Conservation (phyloP, 257 asterid species). For the Nemophila menziesii region DNA sequence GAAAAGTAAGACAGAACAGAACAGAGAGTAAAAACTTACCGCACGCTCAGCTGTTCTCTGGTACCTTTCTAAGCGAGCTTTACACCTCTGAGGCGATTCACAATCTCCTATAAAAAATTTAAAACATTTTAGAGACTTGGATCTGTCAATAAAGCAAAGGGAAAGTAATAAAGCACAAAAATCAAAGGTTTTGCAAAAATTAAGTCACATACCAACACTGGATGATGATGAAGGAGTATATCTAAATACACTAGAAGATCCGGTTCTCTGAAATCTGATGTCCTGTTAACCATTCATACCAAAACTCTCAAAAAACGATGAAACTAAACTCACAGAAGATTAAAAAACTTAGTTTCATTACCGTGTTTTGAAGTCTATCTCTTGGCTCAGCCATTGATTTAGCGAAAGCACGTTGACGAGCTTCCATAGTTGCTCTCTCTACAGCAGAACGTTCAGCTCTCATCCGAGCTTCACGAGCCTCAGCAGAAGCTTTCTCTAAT, state of each 20-base stretch:
- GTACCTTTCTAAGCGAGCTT: slow-evolving; percentile 89
- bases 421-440: slow-evolving; percentile 82
- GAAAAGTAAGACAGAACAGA: not conserved
- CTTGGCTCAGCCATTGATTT: slow-evolving; percentile 41
- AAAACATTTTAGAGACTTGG: slow-evolving; percentile 12
- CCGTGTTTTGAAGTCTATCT: slow-evolving; percentile 36
- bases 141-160: not conserved
- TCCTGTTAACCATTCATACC: slow-evolving; percentile 30
- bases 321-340: slow-evolving; percentile 56
- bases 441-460: slow-evolving; percentile 77
- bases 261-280: slow-evolving; percentile 30
- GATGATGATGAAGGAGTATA: slow-evolving; percentile 37
- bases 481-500: slow-evolving; percentile 46
- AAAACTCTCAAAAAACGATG: slow-evolving; percentile 12
- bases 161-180: slow-evolving; percentile 2
- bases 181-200: slow-evolving; percentile 3
- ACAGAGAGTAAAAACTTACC: slow-evolving; percentile 31
- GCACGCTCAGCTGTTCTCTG: slow-evolving; percentile 92
- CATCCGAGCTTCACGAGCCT: slow-evolving; percentile 42
- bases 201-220: slow-evolving; percentile 44
- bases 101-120: slow-evolving; percentile 51
- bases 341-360: slow-evolving; percentile 41
- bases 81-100: slow-evolving; percentile 81
- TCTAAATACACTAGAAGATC: slow-evolving; percentile 28
- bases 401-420: slow-evolving; percentile 68